Conservation (phyloP, 345 rosid species). For the Adansonia digitata region DNA sequence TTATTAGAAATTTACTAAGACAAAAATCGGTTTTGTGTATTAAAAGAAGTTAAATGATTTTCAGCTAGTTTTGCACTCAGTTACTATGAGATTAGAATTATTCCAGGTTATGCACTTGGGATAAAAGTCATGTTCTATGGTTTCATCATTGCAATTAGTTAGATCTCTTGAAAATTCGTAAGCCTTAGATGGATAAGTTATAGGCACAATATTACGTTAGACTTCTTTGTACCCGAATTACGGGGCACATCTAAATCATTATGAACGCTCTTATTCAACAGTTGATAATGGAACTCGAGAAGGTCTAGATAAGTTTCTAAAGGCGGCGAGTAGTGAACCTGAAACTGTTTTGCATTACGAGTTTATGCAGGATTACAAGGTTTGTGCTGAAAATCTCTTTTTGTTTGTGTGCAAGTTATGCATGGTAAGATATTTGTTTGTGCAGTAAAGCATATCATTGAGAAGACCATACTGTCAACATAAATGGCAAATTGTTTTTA, state of each 20-base stretch:
- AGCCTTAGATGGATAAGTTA: neutral
- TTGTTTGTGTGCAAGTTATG: neutral
- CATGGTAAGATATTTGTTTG: neutral
- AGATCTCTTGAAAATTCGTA: neutral
- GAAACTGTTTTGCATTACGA: slow-evolving; percentile 95
- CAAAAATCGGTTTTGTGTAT: neutral
- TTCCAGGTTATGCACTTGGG: neutral
- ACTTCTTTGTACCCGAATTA: neutral
- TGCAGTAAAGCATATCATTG: neutral
- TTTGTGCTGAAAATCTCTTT: slow-evolving; percentile 22
- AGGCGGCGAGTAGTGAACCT: slow-evolving; percentile 86
- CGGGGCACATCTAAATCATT: slow-evolving; percentile 1
- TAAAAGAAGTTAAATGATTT: slow-evolving; percentile 2
- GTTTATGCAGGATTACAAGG: slow-evolving; percentile 99
- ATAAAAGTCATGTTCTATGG: neutral
- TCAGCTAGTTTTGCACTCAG: neutral
- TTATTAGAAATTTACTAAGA: neutral
- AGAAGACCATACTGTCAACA: neutral
- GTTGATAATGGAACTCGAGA: slow-evolving; percentile 97
- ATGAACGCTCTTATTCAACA: slow-evolving; percentile 28
- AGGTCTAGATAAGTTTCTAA: slow-evolving; percentile 90
- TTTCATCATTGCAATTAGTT: neutral
- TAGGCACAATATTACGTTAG: neutral
- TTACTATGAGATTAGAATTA: neutral
- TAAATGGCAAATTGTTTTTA: neutral